phyloP scores from a whole-genome alignment of 78 protist genomes.

The Protostelium mycophagum region DNA sequence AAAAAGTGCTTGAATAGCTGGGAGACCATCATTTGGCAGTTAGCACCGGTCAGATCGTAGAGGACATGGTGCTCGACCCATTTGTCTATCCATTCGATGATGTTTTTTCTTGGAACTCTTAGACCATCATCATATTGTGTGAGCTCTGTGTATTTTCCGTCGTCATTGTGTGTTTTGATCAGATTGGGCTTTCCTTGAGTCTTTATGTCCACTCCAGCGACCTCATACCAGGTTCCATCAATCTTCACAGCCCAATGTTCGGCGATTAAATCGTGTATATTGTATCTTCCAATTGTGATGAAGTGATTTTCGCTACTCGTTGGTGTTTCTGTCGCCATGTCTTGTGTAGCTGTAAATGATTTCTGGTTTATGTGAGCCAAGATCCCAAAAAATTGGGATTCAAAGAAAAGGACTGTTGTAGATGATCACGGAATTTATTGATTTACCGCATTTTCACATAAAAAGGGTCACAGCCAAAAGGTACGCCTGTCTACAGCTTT shows the following conservation, averaged over 20 bases:
- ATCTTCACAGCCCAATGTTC: not conserved
- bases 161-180: not conserved
- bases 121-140: not conserved
- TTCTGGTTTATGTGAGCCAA: too few relatives aligned
- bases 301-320: too few relatives aligned
- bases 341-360: too few relatives aligned
- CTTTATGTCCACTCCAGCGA: not conserved
- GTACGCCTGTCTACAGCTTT: too few relatives aligned
- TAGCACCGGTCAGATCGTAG: not conserved
- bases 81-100: not conserved
- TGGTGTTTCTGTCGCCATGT: not conserved
- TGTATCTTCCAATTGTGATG: not conserved
- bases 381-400: too few relatives aligned
- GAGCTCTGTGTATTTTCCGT: not conserved
- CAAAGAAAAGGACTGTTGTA: too few relatives aligned
- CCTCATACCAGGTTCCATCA: not conserved
- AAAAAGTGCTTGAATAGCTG: not conserved
- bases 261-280: not conserved
- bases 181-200: not conserved
- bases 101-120: not conserved
- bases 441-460: too few relatives aligned
- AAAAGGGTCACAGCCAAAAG: too few relatives aligned
- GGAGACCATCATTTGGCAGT: not conserved
- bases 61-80: not conserved
- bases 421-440: too few relatives aligned